Evolutionary conservation across 148 eudicot genomes (phyloP).

Genomic region (Fagopyrum homotropicum): DNA sequence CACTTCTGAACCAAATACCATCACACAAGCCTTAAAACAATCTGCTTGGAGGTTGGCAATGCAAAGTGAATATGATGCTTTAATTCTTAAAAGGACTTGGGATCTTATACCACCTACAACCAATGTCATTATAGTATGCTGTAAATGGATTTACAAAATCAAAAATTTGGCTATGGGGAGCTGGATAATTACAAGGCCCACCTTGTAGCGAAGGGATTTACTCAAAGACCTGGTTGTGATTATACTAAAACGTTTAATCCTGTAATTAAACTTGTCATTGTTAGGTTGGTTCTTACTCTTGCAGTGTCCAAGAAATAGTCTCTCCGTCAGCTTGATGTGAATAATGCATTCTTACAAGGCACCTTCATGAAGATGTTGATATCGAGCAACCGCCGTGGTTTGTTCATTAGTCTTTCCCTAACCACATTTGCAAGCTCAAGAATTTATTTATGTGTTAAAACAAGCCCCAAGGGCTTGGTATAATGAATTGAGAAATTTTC

Average conservation of each 20-base stretch:
- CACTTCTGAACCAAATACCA: neutral
- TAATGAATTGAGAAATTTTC: too few species aligned
- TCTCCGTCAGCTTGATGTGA: neutral
- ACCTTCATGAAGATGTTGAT: too few species aligned
- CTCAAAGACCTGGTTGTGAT: neutral
- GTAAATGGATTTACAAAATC: neutral
- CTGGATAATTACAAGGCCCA: neutral
- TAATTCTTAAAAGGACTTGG: neutral
- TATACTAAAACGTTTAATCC: neutral
- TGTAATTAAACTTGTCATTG: neutral
- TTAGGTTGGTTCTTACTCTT: neutral
- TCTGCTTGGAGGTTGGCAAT: neutral
- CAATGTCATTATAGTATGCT: neutral
- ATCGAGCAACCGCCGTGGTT: too few species aligned
- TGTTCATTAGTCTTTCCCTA: too few species aligned
- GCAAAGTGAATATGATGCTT: neutral
- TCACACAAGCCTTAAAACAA: neutral
- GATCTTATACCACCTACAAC: neutral
- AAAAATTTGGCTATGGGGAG: neutral
- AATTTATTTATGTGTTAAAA: too few species aligned
- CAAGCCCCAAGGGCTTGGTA: too few species aligned
- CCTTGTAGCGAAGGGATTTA: neutral
- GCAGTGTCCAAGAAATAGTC: neutral
- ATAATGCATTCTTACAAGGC: too few species aligned
- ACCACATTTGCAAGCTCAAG: too few species aligned